These are phyloP conservation scores for Sextonia rubra DNA, from an alignment of 164 flowering plant genomes.

Conservation along the genomic window DNA sequence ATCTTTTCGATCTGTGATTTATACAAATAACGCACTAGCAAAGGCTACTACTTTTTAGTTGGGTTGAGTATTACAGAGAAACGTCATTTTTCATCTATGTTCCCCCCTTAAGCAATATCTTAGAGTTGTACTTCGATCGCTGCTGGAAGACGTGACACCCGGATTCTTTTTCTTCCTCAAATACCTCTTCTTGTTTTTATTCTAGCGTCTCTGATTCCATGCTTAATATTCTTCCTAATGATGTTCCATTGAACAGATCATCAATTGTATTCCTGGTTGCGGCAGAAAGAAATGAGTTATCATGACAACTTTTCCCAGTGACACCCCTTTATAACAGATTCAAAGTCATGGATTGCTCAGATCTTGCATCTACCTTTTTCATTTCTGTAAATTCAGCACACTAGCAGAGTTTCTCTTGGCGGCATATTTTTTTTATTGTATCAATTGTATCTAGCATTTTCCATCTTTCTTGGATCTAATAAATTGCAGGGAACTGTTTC, in stretches of 20 bases:
- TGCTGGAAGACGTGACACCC: not conserved
- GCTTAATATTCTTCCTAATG: not conserved
- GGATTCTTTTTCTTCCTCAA: too few species aligned
- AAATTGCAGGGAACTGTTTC: not conserved
- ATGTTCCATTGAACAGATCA: not conserved
- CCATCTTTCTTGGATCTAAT: not conserved
- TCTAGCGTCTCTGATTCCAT: not conserved
- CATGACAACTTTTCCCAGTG: not conserved
- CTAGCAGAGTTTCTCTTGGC: not conserved
- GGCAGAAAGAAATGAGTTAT: not conserved
- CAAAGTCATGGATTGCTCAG: not conserved
- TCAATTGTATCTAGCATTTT: too few species aligned
- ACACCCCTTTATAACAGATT: not conserved
- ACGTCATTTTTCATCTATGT: not conserved
- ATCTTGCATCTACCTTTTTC: not conserved
- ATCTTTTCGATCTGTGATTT: slow-evolving; percentile 76
- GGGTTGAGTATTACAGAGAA: slow-evolving; percentile 19
- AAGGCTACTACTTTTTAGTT: slow-evolving; percentile 1
- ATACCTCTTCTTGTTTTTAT: not conserved
- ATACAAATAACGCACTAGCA: slow-evolving; percentile 1
- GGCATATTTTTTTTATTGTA: not conserved
- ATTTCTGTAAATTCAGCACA: not conserved
- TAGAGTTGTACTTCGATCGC: not conserved
- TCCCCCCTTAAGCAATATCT: not conserved
- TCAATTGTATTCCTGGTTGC: not conserved